Evolutionary conservation across 805 yeast species (phyloP).

Genomic region (Schizosaccharomyces osmophilus): DNA sequence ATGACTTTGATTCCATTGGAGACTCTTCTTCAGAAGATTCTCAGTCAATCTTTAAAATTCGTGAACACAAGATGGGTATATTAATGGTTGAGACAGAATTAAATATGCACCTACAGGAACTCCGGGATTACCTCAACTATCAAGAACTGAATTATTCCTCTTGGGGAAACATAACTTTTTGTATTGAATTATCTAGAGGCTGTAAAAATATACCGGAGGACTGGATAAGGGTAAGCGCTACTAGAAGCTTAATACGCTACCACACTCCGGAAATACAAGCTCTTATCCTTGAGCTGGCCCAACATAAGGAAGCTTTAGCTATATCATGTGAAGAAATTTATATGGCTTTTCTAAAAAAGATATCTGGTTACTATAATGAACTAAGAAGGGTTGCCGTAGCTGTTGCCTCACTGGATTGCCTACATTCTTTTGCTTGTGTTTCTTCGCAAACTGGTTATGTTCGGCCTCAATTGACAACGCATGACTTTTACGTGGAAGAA

Average conservation of each 20-base stretch:
- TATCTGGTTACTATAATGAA: conserved; percentile 18
- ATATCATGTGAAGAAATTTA: conserved; percentile 26
- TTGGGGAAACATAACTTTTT: conserved; percentile 39
- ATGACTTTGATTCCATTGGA: conserved; percentile 9
- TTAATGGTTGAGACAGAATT: conserved; percentile 23
- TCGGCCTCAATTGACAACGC: conserved; percentile 26
- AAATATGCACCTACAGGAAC: conserved; percentile 24
- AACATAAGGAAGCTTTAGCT: conserved; percentile 31
- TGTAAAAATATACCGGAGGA: conserved; percentile 33
- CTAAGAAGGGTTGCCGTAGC: conserved; percentile 22
- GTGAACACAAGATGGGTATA: conserved; percentile 18
- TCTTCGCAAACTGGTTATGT: conserved; percentile 24
- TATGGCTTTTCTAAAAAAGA: conserved; percentile 15
- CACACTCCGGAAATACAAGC: conserved; percentile 33
- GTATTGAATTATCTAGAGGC: conserved; percentile 36
- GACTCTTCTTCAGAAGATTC: background rate
- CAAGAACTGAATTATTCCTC: conserved; percentile 24
- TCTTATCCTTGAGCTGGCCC: conserved; percentile 30
- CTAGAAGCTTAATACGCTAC: conserved; percentile 40
- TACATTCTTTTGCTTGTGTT: conserved; percentile 39
- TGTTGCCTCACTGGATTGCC: conserved; percentile 38
- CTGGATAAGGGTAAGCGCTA: conserved; percentile 59
- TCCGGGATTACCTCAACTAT: conserved; percentile 21
- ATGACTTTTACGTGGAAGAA: conserved; percentile 23
- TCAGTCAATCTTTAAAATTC: conserved; percentile 16